phyloP scores from a whole-genome alignment of 139 green algal genomes.

The Helicosporidium sp. region DNA sequence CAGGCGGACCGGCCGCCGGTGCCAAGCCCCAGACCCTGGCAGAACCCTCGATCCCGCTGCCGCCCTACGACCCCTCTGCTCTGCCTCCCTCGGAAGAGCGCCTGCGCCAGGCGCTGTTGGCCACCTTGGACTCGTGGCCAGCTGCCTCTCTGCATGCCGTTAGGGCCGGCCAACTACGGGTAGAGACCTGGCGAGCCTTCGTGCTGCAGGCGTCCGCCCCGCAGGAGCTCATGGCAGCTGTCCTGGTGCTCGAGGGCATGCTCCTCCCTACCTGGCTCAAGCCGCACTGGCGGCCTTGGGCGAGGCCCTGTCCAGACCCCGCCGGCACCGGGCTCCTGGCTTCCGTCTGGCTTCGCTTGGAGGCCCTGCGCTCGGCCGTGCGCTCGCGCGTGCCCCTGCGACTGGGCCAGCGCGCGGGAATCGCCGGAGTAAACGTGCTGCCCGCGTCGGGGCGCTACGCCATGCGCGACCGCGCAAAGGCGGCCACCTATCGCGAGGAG shows the following conservation, averaged over 20 bases:
- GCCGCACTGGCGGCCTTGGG: background rate
- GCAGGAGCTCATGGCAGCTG: background rate
- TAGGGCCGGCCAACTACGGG: too few species aligned
- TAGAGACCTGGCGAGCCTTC: background rate
- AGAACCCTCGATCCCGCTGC: too few species aligned
- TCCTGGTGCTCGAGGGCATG: background rate
- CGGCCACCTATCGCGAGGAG: too few species aligned
- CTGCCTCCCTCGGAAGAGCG: background rate
- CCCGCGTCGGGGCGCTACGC: too few species aligned
- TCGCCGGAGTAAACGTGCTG: too few species aligned
- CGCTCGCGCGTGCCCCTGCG: background rate
- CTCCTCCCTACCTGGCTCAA: background rate
- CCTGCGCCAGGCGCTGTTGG: background rate
- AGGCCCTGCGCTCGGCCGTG: background rate
- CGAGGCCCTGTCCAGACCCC: background rate
- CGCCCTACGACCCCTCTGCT: too few species aligned
- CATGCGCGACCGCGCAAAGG: too few species aligned
- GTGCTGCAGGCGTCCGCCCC: background rate
- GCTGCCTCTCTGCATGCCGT: background rate
- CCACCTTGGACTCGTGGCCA: background rate
- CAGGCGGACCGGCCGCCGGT: too few species aligned
- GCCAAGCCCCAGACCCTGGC: too few species aligned
- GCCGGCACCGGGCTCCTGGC: too few species aligned
- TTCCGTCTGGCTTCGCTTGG: background rate
- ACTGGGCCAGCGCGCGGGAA: too few species aligned